A percentile compares a stretch with the other conserved stretches of the same genome.
Evolutionary conservation across 305 asterid species (phyloP).

Genomic region (Fraxinus baroniana): DNA sequence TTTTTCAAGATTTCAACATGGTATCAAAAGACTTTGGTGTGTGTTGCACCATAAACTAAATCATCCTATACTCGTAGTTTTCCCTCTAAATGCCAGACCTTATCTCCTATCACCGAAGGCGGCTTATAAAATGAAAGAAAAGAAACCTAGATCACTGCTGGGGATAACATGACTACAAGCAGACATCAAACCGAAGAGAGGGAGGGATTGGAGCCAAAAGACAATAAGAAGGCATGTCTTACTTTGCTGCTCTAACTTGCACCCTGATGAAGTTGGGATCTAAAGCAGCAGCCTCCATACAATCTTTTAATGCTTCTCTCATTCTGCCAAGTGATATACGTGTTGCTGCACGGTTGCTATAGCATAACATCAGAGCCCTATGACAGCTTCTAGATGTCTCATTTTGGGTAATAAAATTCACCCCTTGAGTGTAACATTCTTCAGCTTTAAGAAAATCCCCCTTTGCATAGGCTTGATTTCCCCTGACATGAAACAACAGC

Average conservation of each 20-base stretch:
- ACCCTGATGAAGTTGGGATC: conserved; percentile 84
- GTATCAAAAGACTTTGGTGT: neutral
- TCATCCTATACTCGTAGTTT: neutral
- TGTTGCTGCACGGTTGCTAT: conserved; percentile 97
- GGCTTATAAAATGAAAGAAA: conserved; percentile 17
- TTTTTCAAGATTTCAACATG: conserved; percentile 7
- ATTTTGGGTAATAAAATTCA: conserved; percentile 59
- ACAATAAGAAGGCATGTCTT: conserved; percentile 28
- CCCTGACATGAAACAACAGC: conserved; percentile 58
- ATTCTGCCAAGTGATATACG: conserved; percentile 91
- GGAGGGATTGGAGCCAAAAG: conserved; percentile 11
- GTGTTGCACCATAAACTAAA: neutral
- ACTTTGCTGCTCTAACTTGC: conserved; percentile 96
- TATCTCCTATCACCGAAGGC: conserved; percentile 14
- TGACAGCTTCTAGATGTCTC: conserved; percentile 74
- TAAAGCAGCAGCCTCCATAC: conserved; percentile 65
- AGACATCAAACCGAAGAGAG: conserved; percentile 8
- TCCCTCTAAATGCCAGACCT: conserved; percentile 9
- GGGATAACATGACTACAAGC: conserved; percentile 16
- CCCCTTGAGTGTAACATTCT: conserved; percentile 79
- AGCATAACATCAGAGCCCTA: conserved; percentile 81
- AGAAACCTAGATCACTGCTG: neutral
- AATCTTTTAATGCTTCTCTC: conserved; percentile 88
- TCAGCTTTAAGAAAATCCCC: conserved; percentile 86
- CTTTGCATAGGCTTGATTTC: conserved; percentile 89